Conservation (phyloP, 371 early-diverging fungal genomes). For the Capniomyces stellatus region DNA sequence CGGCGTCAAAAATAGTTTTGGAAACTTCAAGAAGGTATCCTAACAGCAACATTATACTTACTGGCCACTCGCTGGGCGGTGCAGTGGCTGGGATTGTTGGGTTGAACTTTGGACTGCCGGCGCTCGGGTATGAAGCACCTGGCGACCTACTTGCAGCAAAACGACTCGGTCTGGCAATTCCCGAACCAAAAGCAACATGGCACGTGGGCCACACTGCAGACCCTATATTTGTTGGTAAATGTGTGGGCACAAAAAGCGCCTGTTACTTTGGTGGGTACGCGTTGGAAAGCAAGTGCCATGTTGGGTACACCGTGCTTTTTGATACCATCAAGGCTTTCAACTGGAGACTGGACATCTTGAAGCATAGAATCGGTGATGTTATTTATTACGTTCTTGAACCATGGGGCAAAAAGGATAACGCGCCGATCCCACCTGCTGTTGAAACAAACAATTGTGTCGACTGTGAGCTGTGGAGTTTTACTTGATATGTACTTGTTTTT, state of each 20-base stretch:
- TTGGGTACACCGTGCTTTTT: conserved; percentile 40
- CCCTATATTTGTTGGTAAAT: conserved; percentile 82
- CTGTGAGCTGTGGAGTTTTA: conserved; percentile 54
- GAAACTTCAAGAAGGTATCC: conserved; percentile 45
- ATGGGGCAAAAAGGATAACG: conserved; percentile 21
- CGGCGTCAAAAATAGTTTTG: conserved; percentile 48
- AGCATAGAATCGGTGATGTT: conserved; percentile 58
- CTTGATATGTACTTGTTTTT: conserved; percentile 9
- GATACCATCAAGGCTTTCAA: conserved; percentile 44
- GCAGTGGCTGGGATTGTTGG: conserved; percentile 64
- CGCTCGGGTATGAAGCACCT: conserved; percentile 72
- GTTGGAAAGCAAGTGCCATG: conserved; percentile 55
- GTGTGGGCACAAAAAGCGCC: conserved; percentile 49
- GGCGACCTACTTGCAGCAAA: conserved; percentile 66
- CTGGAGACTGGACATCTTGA: conserved; percentile 56
- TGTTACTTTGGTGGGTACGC: conserved; percentile 88
- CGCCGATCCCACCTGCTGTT: conserved; percentile 32
- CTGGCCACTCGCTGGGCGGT: conserved; percentile 92
- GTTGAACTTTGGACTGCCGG: conserved; percentile 69
- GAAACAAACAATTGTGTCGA: conserved; percentile 42
- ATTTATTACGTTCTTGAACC: conserved; percentile 53
- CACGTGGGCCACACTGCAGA: conserved; percentile 88
- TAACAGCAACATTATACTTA: conserved; percentile 54
- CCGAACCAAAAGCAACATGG: conserved; percentile 39
- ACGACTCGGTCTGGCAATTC: conserved; percentile 56